These are phyloP conservation scores for Sporobolomyces pararoseus DNA, from an alignment of 768 basidiomycete species.

Conservation along the genomic window DNA sequence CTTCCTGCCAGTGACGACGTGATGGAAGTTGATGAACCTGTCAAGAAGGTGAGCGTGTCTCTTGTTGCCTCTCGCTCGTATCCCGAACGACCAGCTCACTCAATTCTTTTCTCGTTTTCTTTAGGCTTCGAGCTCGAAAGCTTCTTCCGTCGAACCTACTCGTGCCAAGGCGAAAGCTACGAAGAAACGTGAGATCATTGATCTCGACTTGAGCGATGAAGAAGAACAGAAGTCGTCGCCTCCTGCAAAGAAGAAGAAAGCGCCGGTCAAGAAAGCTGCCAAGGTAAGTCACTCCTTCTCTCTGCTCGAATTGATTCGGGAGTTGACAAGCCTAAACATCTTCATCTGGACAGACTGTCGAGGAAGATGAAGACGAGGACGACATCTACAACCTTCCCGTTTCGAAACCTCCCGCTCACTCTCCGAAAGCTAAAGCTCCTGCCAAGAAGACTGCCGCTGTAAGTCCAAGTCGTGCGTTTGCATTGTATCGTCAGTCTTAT, in stretches of 20 bases:
- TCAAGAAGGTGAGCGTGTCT: not conserved
- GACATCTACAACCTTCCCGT: constrained; percentile 27
- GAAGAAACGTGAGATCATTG: constrained; percentile 40
- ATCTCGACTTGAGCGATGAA: constrained; percentile 15
- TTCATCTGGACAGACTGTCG: not conserved
- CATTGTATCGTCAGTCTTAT: not conserved
- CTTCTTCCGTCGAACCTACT: constrained; percentile 22
- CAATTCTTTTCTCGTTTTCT: not conserved
- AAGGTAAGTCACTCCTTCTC: not conserved
- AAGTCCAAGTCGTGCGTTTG: not conserved
- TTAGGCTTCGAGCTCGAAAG: constrained; percentile 17
- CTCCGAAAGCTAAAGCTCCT: constrained; percentile 23
- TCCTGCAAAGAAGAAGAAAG: constrained; percentile 15
- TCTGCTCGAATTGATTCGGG: not conserved
- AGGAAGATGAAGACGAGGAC: constrained; percentile 25
- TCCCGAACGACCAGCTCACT: too few relatives aligned
- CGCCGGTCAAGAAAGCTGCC: constrained; percentile 21
- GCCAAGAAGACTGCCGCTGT: constrained; percentile 12
- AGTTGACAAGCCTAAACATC: too few relatives aligned
- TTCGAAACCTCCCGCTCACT: constrained; percentile 27
- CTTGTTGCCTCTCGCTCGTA: constrained; percentile 44
- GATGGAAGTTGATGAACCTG: constrained; percentile 42
- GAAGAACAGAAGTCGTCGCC: constrained; percentile 12
- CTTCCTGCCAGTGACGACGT: constrained; percentile 54
- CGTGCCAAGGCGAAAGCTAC: constrained; percentile 51